A percentile compares a stretch with the other conserved stretches of the same genome.
These are phyloP conservation scores for Pseudocercospora vitis DNA, from an alignment of 2,329 filamentous ascomycete species.

Conservation along the genomic window DNA sequence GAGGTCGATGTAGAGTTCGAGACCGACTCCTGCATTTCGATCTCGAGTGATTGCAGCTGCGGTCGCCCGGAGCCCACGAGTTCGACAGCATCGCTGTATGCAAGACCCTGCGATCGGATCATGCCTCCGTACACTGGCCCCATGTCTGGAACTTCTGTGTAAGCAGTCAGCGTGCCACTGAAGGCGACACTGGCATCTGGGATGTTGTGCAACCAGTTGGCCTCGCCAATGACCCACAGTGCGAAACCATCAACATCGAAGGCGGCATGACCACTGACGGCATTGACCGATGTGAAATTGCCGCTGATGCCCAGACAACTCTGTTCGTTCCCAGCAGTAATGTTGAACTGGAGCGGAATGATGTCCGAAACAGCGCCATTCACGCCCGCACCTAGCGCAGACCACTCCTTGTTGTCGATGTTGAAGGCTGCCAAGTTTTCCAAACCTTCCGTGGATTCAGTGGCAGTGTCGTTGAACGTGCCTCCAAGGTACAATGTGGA, in stretches of 20 bases:
- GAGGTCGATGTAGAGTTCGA: slow-evolving; percentile 24
- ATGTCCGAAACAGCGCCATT: slow-evolving; percentile 74
- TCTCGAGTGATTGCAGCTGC: slow-evolving; percentile 52
- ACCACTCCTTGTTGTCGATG: slow-evolving; percentile 67
- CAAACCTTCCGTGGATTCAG: slow-evolving; percentile 62
- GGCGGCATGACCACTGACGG: slow-evolving; percentile 63
- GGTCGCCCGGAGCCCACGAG: slow-evolving; percentile 52
- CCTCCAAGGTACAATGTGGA: slow-evolving; percentile 77
- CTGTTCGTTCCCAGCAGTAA: slow-evolving; percentile 67
- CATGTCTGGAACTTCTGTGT: slow-evolving; percentile 63
- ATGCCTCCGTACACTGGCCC: slow-evolving; percentile 76
- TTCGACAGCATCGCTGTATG: slow-evolving; percentile 69
- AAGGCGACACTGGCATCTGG: slow-evolving; percentile 62
- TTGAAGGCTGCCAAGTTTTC: slow-evolving; percentile 77
- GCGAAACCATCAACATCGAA: slow-evolving; percentile 73
- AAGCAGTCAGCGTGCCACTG: slow-evolving; percentile 69
- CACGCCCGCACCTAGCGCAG: slow-evolving; percentile 78
- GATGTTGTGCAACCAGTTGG: slow-evolving; percentile 86
- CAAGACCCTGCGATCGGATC: slow-evolving; percentile 71
- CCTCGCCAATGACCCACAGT: slow-evolving; percentile 82
- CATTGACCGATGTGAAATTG: slow-evolving; percentile 70
- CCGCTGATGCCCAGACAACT: slow-evolving; percentile 78
- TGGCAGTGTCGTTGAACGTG: slow-evolving; percentile 72
- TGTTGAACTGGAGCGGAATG: slow-evolving; percentile 75
- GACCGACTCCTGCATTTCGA: slow-evolving; percentile 51